These are phyloP conservation scores for Ceratobasidium sp. DNA, from an alignment of 1,284 basidiomycete species.

Conservation along the genomic window DNA sequence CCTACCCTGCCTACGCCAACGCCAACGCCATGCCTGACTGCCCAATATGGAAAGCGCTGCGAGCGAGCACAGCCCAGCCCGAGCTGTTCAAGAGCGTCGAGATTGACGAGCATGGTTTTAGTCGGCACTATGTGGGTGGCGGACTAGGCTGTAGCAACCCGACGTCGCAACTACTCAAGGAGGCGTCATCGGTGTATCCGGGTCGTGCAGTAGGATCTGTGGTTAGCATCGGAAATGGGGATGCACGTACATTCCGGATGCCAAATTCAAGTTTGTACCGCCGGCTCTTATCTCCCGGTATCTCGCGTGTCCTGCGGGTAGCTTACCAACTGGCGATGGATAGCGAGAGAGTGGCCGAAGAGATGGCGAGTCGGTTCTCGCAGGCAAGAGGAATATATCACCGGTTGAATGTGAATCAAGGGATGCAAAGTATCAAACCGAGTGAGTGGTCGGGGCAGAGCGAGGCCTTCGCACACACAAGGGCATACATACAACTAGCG, in stretches of 20 bases:
- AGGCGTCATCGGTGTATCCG: conserved; percentile 7
- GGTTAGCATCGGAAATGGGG: conserved; percentile 23
- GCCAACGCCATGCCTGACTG: not conserved
- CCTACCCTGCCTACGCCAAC: not conserved
- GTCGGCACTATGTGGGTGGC: conserved; percentile 4
- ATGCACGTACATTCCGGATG: not conserved
- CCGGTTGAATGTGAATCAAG: too few species aligned
- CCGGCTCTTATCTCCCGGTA: not conserved
- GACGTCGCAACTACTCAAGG: conserved; percentile 10
- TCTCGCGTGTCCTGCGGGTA: not conserved
- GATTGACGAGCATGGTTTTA: not conserved
- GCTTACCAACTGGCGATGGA: conserved; percentile 16
- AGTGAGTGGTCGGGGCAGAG: not conserved
- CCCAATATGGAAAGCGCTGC: conserved; percentile 8
- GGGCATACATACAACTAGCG: not conserved
- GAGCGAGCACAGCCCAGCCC: conserved; percentile 16
- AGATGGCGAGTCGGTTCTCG: conserved; percentile 1
- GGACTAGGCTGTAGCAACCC: conserved; percentile 36
- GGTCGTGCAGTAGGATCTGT: not conserved
- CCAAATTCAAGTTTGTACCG: not conserved
- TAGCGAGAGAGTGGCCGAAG: conserved; percentile 9
- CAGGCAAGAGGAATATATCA: not conserved
- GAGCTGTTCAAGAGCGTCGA: conserved; percentile 21
- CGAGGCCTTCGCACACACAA: conserved; percentile 14
- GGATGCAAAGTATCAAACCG: conserved; percentile 1